Percentiles rank a stretch among this genome's conserved stretches.
Evolutionary conservation across 2,329 filamentous ascomycete genomes (phyloP).

Genomic region (Beauveria sp.): DNA sequence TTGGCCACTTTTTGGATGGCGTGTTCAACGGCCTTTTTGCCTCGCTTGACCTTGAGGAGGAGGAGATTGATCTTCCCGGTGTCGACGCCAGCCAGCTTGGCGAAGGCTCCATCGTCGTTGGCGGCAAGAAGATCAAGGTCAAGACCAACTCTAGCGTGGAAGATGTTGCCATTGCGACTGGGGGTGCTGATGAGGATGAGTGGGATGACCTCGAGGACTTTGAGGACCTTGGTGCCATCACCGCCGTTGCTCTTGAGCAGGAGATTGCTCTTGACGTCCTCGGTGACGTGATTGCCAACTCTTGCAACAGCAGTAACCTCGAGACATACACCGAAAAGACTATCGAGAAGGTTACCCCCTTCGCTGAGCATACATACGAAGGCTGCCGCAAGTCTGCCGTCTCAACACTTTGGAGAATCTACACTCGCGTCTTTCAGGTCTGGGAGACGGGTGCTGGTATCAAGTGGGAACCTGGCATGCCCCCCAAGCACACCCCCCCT

Average conservation of each 20-base stretch:
- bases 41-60: constrained; percentile 80
- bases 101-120: constrained; percentile 68
- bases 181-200: constrained; percentile 51
- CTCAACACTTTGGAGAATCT: constrained; percentile 86
- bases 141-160: constrained; percentile 48
- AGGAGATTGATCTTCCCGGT: constrained; percentile 75
- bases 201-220: constrained; percentile 76
- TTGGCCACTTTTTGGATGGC: constrained; percentile 68
- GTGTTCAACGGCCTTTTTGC: constrained; percentile 76
- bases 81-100: constrained; percentile 50
- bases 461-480: constrained; percentile 87
- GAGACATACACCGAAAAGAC: constrained; percentile 84
- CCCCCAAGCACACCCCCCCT: constrained; percentile 71
- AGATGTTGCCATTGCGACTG: constrained; percentile 47
- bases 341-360: constrained; percentile 69
- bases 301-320: constrained; percentile 63
- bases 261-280: constrained; percentile 95
- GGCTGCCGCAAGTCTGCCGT: constrained; percentile 89
- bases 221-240: constrained; percentile 77
- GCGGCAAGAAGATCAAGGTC: constrained; percentile 80
- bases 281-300: constrained; percentile 84
- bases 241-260: constrained; percentile 88
- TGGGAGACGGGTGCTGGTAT: constrained; percentile 65
- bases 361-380: constrained; percentile 85
- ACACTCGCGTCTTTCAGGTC: constrained; percentile 82